phyloP scores from a whole-genome alignment of 164 flowering plant species.

The Sedum album region DNA sequence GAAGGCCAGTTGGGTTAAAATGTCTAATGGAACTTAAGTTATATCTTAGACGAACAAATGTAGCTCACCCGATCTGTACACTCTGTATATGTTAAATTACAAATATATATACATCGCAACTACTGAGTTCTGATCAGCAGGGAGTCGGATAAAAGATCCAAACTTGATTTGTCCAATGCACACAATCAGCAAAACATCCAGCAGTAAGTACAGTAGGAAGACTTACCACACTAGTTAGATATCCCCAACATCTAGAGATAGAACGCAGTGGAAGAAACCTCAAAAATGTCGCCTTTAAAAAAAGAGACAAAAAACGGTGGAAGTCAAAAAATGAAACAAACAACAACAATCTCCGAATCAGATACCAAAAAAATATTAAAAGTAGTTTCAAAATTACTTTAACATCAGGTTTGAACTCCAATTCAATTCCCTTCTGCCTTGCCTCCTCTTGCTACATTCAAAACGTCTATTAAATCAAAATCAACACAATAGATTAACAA shows the following conservation, averaged over 20 bases:
- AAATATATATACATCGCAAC: too few relatives aligned
- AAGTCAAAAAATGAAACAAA: neutral
- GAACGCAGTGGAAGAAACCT: slow-evolving; percentile 76
- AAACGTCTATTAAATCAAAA: neutral
- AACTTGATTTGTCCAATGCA: too few relatives aligned
- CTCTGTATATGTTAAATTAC: too few relatives aligned
- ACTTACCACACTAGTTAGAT: slow-evolving; percentile 65
- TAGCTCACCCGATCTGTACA: too few relatives aligned
- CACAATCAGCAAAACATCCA: neutral
- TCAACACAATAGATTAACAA: neutral
- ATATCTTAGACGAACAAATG: too few relatives aligned
- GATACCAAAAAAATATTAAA: slow-evolving; percentile 5
- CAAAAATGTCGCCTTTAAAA: slow-evolving; percentile 63
- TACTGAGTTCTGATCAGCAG: too few relatives aligned
- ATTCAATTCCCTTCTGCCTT: slow-evolving; percentile 62
- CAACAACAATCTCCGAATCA: neutral
- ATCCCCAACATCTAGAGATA: slow-evolving; percentile 85
- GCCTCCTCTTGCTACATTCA: slow-evolving; percentile 65
- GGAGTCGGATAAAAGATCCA: too few relatives aligned
- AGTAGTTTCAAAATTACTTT: slow-evolving; percentile 37
- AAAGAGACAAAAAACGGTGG: slow-evolving; percentile 5
- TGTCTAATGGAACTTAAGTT: too few relatives aligned
- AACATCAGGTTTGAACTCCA: slow-evolving; percentile 77
- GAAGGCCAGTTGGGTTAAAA: too few relatives aligned
- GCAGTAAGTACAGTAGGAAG: neutral